Conservation (phyloP, 768 basidiomycete species). For the Macrolepiota dolichaula region DNA sequence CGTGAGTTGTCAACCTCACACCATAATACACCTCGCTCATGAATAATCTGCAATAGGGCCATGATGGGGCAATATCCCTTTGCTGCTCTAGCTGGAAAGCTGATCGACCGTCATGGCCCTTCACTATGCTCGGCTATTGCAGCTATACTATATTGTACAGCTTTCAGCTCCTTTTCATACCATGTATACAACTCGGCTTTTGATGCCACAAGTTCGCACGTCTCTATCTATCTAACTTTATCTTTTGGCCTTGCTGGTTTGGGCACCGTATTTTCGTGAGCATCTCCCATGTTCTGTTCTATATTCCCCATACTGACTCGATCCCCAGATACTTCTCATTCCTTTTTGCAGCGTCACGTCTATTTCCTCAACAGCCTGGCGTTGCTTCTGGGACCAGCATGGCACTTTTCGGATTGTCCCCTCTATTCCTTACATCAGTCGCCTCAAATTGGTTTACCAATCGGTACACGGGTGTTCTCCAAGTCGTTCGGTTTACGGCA, state of each 20-base stretch:
- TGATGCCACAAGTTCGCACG: slow-evolving; percentile 33
- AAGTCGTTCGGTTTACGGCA: slow-evolving; percentile 44
- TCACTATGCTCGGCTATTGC: slow-evolving; percentile 64
- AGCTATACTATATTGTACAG: slow-evolving; percentile 51
- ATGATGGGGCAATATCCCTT: slow-evolving; percentile 82
- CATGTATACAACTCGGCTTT: slow-evolving; percentile 46
- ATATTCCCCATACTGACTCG: not conserved
- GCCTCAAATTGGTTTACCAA: slow-evolving; percentile 62
- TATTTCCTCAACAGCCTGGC: slow-evolving; percentile 63
- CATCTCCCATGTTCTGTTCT: slow-evolving; percentile 3
- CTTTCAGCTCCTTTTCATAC: slow-evolving; percentile 61
- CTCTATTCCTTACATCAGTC: slow-evolving; percentile 64
- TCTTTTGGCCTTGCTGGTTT: slow-evolving; percentile 65
- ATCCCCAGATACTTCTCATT: slow-evolving; percentile 59
- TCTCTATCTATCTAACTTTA: slow-evolving; percentile 46
- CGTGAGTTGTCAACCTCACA: slow-evolving; percentile 41
- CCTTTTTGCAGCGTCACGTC: slow-evolving; percentile 71
- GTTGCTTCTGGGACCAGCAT: slow-evolving; percentile 63
- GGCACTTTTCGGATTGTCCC: slow-evolving; percentile 80
- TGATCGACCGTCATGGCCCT: slow-evolving; percentile 67
- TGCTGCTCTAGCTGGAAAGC: slow-evolving; percentile 63
- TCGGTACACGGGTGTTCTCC: slow-evolving; percentile 35
- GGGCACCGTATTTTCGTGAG: slow-evolving; percentile 73
- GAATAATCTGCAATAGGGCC: slow-evolving; percentile 44
- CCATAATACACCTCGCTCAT: not conserved